Conservation (phyloP, 2,329 filamentous ascomycete species). For the Pezicula rhizophila region DNA sequence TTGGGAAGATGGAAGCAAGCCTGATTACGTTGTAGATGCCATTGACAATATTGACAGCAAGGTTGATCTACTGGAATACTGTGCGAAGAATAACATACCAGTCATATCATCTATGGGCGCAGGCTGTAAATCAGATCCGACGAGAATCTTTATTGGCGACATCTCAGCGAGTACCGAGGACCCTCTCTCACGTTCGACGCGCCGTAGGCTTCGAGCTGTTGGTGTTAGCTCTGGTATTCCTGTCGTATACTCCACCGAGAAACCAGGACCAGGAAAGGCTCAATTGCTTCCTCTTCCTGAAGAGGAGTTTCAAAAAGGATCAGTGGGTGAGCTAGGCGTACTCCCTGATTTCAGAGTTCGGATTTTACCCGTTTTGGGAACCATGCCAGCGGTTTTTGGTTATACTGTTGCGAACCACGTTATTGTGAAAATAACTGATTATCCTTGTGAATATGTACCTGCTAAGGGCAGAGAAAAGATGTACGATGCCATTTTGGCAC, state of each 20-base stretch:
- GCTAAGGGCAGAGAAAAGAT: conserved; percentile 83
- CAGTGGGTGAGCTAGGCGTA: conserved; percentile 79
- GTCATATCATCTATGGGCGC: conserved; percentile 96
- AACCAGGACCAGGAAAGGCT: conserved; percentile 84
- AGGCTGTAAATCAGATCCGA: conserved; percentile 83
- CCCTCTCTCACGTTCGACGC: conserved; percentile 76
- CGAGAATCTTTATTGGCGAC: conserved; percentile 82
- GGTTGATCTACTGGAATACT: conserved; percentile 84
- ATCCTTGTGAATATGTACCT: conserved; percentile 78
- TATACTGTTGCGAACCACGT: conserved; percentile 89
- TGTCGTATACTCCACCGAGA: conserved; percentile 88
- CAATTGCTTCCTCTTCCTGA: conserved; percentile 80
- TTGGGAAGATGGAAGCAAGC: conserved; percentile 57
- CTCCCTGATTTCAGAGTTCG: conserved; percentile 88
- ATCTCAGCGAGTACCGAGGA: conserved; percentile 87
- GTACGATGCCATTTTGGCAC: conserved; percentile 76
- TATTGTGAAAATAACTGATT: conserved; percentile 73
- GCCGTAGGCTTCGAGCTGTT: conserved; percentile 63
- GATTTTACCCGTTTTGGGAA: conserved; percentile 92
- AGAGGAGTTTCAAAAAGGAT: conserved; percentile 80
- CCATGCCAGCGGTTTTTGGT: conserved; percentile 95
- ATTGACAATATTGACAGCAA: conserved; percentile 99
- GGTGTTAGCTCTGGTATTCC: conserved; percentile 83
- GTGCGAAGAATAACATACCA: conserved; percentile 66
- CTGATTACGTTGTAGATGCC: conserved; percentile 90